Base-by-base conservation (phyloP, 306 rosid species). In the Gastrolobium villosum region DNA sequence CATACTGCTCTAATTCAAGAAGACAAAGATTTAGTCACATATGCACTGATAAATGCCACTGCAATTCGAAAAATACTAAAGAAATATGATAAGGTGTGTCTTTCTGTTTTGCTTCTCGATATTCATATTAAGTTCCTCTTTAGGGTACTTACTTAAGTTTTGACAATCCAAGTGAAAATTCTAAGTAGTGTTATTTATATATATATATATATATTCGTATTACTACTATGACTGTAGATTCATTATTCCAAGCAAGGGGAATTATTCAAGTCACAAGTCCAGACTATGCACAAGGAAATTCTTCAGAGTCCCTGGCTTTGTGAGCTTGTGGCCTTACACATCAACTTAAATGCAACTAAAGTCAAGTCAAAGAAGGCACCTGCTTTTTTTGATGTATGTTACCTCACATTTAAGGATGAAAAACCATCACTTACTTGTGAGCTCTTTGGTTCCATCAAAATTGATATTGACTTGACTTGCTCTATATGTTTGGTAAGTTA, bases 191-290 rank as follows among this genome's bases (percentile, higher is more conserved):
- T 71, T 46, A 11, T 74, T 75, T 48, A 59, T 41, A 15, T 70
- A n/a, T 57, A 66, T 46, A 11, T 74, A 71, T 48, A 59, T 41
- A 15, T 70, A n/a, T 57, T 53, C 2, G 35, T 28, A 45, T 11
- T 34, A 2, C 41, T 81, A 28, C 52, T 32, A 70, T 79, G 72
- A 65, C 28, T 36, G 56, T 89, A 94, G 99, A 87, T 95, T 80
- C 99, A 95, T 89, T 86, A 80, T 83, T 95, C 99, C n/a, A 95
- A 86, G 77, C 99, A 95, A 88, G 99, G 99, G 35, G 96, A 92
- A 66, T 84, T 93, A 14, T 95, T 92, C 76, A 95, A 85, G 91
- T 95, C 97, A 41, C 90, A 86, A 70, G 93, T 87, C 3, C 99
- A 88, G 84, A 87, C 93, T 32, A 88, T 84, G 92, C 99, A 91